Evolutionary conservation across 441 rosid genomes (phyloP).

Genomic region (Pelargonium australe): DNA sequence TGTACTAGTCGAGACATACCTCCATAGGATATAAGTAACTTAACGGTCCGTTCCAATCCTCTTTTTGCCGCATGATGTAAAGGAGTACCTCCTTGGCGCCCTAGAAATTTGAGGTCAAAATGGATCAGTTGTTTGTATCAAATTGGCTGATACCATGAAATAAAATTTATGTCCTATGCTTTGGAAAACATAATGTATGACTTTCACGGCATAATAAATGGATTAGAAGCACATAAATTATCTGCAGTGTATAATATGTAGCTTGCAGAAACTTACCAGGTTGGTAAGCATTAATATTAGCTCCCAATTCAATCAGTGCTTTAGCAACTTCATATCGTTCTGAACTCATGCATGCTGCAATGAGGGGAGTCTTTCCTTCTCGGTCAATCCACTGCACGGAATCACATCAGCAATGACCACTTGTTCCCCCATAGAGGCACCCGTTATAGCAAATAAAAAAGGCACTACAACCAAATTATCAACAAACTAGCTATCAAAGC

Average conservation of each 20-base stretch:
- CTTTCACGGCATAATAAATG: neutral
- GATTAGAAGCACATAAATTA: neutral
- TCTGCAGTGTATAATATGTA: neutral
- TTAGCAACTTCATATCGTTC: slow-evolving; percentile 37
- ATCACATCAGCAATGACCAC: slow-evolving; percentile 10
- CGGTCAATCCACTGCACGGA: slow-evolving; percentile 46
- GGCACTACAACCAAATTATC: neutral
- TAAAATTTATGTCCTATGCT: neutral
- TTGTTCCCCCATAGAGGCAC: neutral
- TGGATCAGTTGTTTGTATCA: neutral
- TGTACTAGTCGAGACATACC: slow-evolving; percentile 25
- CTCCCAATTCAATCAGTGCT: slow-evolving; percentile 48
- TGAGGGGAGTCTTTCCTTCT: slow-evolving; percentile 51
- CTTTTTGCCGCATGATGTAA: slow-evolving; percentile 62
- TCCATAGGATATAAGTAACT: slow-evolving; percentile 45
- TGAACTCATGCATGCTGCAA: slow-evolving; percentile 48
- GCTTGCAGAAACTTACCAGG: slow-evolving; percentile 38
- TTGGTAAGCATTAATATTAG: slow-evolving; percentile 57
- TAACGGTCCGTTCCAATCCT: slow-evolving; percentile 44
- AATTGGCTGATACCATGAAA: neutral
- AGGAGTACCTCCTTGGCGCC: slow-evolving; percentile 57
- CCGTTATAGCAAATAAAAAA: neutral
- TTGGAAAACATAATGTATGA: neutral
- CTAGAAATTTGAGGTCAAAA: slow-evolving; percentile 22
- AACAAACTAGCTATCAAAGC: neutral